Percentiles rank a stretch among this genome's conserved stretches.
phyloP scores from a whole-genome alignment of 2,329 filamentous ascomycete species.

The Sclerotinia borealis region DNA sequence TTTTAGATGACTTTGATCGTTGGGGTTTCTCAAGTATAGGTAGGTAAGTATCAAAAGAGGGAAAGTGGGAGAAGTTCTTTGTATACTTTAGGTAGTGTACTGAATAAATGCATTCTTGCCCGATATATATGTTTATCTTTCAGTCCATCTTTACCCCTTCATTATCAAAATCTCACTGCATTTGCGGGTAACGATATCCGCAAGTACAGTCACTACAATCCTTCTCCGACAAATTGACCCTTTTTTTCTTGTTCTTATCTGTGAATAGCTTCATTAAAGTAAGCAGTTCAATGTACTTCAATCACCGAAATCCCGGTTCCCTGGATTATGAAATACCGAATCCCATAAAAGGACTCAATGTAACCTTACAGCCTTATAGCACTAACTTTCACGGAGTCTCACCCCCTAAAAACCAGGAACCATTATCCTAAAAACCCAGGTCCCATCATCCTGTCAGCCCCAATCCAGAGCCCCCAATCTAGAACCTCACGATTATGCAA shows the following conservation, averaged over 20 bases:
- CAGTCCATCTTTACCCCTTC: background rate
- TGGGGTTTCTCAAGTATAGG: background rate
- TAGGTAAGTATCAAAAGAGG: background rate
- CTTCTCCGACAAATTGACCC: too few relatives aligned
- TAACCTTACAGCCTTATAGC: too few relatives aligned
- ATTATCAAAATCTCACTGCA: too few relatives aligned
- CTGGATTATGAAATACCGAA: background rate
- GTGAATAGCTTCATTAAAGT: background rate
- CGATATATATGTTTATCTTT: background rate
- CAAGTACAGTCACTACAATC: background rate
- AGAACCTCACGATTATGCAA: conserved; percentile 2
- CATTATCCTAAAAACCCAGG: background rate
- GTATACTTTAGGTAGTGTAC: background rate
- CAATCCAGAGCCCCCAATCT: background rate
- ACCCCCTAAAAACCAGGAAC: background rate
- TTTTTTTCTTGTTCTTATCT: too few relatives aligned
- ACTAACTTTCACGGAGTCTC: background rate
- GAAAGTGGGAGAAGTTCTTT: background rate
- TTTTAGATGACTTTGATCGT: background rate
- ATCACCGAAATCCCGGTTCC: background rate
- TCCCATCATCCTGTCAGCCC: background rate
- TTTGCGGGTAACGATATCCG: background rate
- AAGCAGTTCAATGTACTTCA: background rate
- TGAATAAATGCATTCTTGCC: background rate
- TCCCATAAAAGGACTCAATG: background rate